Evolutionary conservation across 257 asterid genomes (phyloP).

Genomic region (Cordia subcordata): DNA sequence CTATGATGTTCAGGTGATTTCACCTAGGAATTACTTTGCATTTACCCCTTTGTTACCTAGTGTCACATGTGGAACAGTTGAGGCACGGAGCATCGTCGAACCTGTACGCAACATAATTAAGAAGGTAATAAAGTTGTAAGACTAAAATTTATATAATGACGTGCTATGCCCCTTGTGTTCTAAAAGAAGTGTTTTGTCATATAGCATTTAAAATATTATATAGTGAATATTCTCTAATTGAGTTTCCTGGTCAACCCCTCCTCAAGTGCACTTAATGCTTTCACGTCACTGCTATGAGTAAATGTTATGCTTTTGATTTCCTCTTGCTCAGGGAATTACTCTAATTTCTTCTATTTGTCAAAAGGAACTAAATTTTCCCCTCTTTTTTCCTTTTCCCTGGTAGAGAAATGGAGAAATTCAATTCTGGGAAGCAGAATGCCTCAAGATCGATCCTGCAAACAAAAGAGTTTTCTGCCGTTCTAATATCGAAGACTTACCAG

Average conservation of each 20-base stretch:
- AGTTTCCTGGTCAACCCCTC: too few relatives aligned
- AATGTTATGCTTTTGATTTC: too few relatives aligned
- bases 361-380: background rate
- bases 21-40: conserved; percentile 95
- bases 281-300: too few relatives aligned
- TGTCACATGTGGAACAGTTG: conserved; percentile 97
- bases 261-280: too few relatives aligned
- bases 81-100: conserved; percentile 94
- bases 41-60: conserved; percentile 97
- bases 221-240: too few relatives aligned
- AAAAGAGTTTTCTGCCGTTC: conserved; percentile 66
- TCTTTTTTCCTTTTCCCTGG: conserved; percentile 10
- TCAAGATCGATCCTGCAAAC: conserved; percentile 65
- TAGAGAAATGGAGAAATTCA: conserved; percentile 74
- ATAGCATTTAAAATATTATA: background rate
- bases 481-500: conserved; percentile 45
- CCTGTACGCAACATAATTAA: conserved; percentile 80
- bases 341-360: background rate
- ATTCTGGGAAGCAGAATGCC: conserved; percentile 97
- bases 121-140: conserved; percentile 38
- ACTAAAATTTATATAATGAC: background rate
- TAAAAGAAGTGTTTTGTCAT: background rate
- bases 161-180: background rate
- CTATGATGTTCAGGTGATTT: conserved; percentile 85
- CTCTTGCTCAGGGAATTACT: too few relatives aligned